A percentile compares a stretch with the other conserved stretches of the same genome.
Evolutionary conservation across 1,284 basidiomycete genomes (phyloP).

Genomic region (Lignosus rhinocerotis): DNA sequence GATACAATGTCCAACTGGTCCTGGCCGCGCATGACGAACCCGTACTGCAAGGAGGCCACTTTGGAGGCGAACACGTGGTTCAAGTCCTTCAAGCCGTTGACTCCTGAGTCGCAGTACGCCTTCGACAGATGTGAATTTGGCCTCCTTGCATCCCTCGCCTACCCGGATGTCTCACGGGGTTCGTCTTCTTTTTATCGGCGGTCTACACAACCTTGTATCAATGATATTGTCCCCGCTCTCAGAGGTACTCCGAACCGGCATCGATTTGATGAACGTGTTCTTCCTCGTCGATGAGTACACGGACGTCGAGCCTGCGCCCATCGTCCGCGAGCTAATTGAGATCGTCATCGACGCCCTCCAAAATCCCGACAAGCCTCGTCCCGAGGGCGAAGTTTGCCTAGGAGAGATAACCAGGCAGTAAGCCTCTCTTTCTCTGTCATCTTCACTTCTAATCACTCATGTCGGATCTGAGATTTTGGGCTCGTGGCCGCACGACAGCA

Average conservation of each 20-base stretch:
- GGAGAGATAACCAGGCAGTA: constrained; percentile 1
- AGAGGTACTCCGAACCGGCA: constrained; percentile 26
- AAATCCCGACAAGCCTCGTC: constrained; percentile 4
- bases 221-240: not conserved
- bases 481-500: constrained; percentile 8
- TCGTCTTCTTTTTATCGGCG: not conserved
- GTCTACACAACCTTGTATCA: not conserved
- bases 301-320: constrained; percentile 32
- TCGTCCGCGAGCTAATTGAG: constrained; percentile 21
- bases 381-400: not conserved
- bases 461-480: constrained; percentile 27
- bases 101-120: constrained; percentile 30
- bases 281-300: constrained; percentile 46
- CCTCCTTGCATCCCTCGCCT: constrained; percentile 29
- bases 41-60: constrained; percentile 28
- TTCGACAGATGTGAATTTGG: constrained; percentile 38
- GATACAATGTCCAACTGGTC: constrained; percentile 18
- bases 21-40: constrained; percentile 17
- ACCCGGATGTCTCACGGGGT: constrained; percentile 27
- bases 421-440: not conserved
- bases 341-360: not conserved
- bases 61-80: constrained; percentile 35
- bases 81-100: constrained; percentile 33
- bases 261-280: constrained; percentile 44
- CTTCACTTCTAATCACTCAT: not conserved